Evolutionary conservation across 2,329 filamentous ascomycete species (phyloP).

Genomic region (Fusarium anthophilum): DNA sequence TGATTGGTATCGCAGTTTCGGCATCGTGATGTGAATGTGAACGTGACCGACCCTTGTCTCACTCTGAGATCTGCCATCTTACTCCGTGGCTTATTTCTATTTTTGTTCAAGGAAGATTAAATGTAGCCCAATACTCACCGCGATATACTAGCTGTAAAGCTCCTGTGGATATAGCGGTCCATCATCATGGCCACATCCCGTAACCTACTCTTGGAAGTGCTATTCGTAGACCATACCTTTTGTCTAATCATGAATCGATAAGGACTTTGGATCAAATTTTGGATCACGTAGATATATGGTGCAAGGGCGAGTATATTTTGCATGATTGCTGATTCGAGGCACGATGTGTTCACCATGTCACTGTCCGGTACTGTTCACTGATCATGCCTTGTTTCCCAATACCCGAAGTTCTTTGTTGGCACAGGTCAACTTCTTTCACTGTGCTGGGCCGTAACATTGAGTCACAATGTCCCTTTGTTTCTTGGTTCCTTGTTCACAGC

Average conservation of each 20-base stretch:
- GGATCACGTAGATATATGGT: too few relatives aligned
- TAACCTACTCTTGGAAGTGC: background rate
- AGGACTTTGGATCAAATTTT: rapidly evolving
- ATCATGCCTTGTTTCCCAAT: background rate
- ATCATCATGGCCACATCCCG: constrained; percentile 69
- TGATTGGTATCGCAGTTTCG: background rate
- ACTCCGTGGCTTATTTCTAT: constrained; percentile 80
- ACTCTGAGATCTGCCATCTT: constrained; percentile 79
- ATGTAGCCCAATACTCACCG: constrained; percentile 72
- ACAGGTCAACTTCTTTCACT: background rate
- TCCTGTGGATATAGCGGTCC: constrained; percentile 73
- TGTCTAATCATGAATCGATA: rapidly evolving
- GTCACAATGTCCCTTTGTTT: background rate
- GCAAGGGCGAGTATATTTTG: too few relatives aligned
- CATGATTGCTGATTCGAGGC: too few relatives aligned
- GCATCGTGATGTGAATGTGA: background rate
- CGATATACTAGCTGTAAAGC: constrained; percentile 59
- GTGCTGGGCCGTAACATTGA: background rate
- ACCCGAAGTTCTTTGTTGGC: background rate
- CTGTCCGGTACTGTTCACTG: background rate
- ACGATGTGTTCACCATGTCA: too few relatives aligned
- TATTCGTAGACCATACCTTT: background rate
- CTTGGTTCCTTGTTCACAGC: background rate
- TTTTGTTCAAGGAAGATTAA: constrained; percentile 72
- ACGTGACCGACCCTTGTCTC: constrained; percentile 67